phyloP scores from a whole-genome alignment of 768 basidiomycete genomes.

The Hygrophorus russula region DNA sequence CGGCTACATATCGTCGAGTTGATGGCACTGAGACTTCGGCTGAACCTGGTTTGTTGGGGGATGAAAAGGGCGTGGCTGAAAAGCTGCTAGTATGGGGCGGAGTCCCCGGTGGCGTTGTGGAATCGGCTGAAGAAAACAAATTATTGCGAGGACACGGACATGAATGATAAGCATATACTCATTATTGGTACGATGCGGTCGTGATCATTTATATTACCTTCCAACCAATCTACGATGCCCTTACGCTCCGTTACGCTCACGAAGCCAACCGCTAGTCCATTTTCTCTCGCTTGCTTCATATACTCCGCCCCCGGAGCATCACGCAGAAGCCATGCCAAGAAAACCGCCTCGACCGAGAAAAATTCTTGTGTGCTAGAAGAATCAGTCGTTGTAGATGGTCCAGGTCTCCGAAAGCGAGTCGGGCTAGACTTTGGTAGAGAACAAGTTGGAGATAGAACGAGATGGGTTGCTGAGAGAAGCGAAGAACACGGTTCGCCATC shows the following conservation, averaged over 20 bases:
- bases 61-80: conserved; percentile 15
- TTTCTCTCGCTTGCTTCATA: conserved; percentile 73
- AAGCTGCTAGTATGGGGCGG: conserved; percentile 21
- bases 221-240: conserved; percentile 77
- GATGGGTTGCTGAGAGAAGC: conserved; percentile 49
- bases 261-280: conserved; percentile 59
- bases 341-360: conserved; percentile 72
- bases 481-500: conserved; percentile 30
- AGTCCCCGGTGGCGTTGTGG: conserved; percentile 47
- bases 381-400: conserved; percentile 27
- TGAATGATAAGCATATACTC: conserved; percentile 20
- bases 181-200: conserved; percentile 38
- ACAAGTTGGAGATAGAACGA: conserved; percentile 41
- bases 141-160: neutral
- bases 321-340: conserved; percentile 71
- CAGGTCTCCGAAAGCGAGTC: conserved; percentile 71
- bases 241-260: conserved; percentile 86
- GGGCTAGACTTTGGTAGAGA: conserved; percentile 61
- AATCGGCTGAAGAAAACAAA: conserved; percentile 24
- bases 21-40: conserved; percentile 31
- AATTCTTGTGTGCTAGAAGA: conserved; percentile 46
- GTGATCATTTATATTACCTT: conserved; percentile 40
- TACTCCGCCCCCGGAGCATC: conserved; percentile 78
- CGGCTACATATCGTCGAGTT: conserved; percentile 73
- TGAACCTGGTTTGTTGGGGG: conserved; percentile 18